Evolutionary conservation across 768 basidiomycete species (phyloP), one percentile per base, ranked within the genome.

Genomic region (Trametes cingulata): DNA sequence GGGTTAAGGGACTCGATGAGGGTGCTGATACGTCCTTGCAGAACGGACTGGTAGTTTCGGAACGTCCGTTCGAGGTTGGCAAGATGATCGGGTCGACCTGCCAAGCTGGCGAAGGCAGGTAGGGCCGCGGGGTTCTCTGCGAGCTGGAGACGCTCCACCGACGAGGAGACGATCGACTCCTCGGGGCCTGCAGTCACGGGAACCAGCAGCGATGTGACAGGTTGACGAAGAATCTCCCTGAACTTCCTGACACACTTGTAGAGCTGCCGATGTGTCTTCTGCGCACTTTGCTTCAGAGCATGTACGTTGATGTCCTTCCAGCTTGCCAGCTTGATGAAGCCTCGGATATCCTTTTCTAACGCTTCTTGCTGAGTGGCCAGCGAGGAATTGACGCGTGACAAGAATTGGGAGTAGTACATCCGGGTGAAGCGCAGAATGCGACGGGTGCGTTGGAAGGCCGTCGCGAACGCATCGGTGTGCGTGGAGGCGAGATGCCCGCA

Each of bases 261-360:
- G 2, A 99, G 77, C 63, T 95, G 92, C 59, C 86, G 87, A 71
- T 99, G 97, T 1, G 93, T 94, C 67, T 80, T 86, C 60, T 90
- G 86, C 0, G 97, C 95, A 69, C 95, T 97, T 61, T 90, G 87
- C 72, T 90, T 91, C 58, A 99, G 80, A 2, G 97, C 95, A 63
- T 92, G 88, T 10, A 98, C 90, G 68, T 98, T 99, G 69, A 95
- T 78, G 69, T 99, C 97, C 73, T 91, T 97, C 97, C 97, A 98
- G 68, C 95, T 98, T 1, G 97, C 97, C 45, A 99, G 79, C 72
- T 95, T 96, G 78, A 98, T 88, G 70, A 94, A 88, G 43, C 83
- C 86, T 58, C 80, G 83, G 52, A 98, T 82, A 56, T 95, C 90
- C 66, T 86, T 89, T 73, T 98, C 93, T 33, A 97, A 71, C 0